Evolutionary conservation across 495 filamentous ascomycete genomes (phyloP).

Genomic region (Tuber aestivum): DNA sequence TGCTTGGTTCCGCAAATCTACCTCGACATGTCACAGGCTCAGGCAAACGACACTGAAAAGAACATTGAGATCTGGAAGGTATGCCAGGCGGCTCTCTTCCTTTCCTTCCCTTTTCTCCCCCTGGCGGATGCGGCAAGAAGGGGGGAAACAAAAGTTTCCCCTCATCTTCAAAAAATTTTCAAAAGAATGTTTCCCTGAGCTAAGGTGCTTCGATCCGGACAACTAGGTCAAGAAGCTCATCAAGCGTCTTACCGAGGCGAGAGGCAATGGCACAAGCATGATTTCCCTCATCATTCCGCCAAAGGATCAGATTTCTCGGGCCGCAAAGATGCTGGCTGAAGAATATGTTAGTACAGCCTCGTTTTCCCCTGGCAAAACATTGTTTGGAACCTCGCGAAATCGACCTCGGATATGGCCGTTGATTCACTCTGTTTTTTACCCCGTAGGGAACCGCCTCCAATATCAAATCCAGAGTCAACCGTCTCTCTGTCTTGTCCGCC

Average conservation of each 20-base stretch:
- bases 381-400: neutral
- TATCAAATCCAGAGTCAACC: slow-evolving; percentile 98
- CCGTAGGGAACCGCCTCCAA: slow-evolving; percentile 88
- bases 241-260: slow-evolving; percentile 84
- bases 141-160: neutral
- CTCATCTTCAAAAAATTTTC: neutral
- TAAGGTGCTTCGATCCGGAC: slow-evolving; percentile 1
- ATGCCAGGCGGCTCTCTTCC: neutral
- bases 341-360: slow-evolving; percentile 69
- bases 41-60: slow-evolving; percentile 92
- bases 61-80: slow-evolving; percentile 79
- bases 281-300: slow-evolving; percentile 98
- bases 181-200: neutral
- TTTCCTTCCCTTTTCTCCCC: too few relatives aligned
- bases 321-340: slow-evolving; percentile 99
- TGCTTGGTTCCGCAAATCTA: slow-evolving; percentile 11
- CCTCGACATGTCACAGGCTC: slow-evolving; percentile 68
- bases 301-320: slow-evolving; percentile 94
- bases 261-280: slow-evolving; percentile 96
- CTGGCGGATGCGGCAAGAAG: neutral
- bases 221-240: slow-evolving; percentile 91
- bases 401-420: neutral
- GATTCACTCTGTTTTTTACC: neutral
- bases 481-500: slow-evolving; percentile 91
- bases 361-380: neutral